Evolutionary conservation across 2,329 filamentous ascomycete species (phyloP), one percentile per base, ranked within the genome.

Genomic region (Exophiala sp.): DNA sequence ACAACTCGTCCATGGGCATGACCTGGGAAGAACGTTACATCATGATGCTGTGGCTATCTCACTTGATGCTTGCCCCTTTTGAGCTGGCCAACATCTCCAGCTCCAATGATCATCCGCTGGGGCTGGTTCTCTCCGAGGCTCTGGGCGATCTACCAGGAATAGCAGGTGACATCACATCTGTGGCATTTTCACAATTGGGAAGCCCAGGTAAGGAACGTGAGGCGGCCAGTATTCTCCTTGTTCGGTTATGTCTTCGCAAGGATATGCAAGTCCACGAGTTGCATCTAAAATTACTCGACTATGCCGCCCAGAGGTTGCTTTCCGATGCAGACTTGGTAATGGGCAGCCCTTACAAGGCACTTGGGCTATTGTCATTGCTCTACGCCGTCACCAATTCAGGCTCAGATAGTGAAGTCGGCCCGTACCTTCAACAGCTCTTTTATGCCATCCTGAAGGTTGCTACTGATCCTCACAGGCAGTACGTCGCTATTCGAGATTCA

Each of bases 1-100:
- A 43, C 57, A 2, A 35, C n/a, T 24, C 50, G 27, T 52, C 58
- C 8, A 61, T 61, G 19, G 57, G 60, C 1, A 81, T 85, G 75
- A 75, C 76, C 1, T 98, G 93, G 93, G 84, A 95, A 65, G 86
- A 96, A 67, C 78, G 86, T 46, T 97, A 96, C 63, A 74, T 96
- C 14, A 81, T 90, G 37, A 73, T 97, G 3, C 74, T 95, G 8
- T 98, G 93, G 93, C 78, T 91, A 23, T 86, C 85, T 1, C 86
- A 93, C 67, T 72, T 93, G 13, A 74, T 91, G 50, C 76, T 91
- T 24, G 88, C 88, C 1, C 93, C 93, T 0, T 98, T 98, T 68
- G 90, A 96, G 61, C 73, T 98, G 45, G 78, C 83, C 1, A 89
- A 87, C 1, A 90, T 98, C 53, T 96, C 90, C 1, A 71, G 70